Evolutionary conservation across 1,284 basidiomycete species (phyloP).

Genomic region (Trichosporon ovoides): DNA sequence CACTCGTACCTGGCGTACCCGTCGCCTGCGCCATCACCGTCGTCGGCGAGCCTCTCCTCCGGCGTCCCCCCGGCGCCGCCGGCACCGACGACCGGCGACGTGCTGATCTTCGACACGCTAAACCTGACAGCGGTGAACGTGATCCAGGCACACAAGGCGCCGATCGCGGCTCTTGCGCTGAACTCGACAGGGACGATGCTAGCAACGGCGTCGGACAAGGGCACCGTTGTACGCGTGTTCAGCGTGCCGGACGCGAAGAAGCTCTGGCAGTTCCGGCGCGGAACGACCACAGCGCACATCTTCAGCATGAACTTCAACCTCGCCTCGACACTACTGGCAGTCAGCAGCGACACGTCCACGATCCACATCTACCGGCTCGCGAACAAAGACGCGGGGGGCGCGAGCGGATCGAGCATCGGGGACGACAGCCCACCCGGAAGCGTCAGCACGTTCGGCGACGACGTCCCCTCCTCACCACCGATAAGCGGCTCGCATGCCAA

Average conservation of each 20-base stretch:
- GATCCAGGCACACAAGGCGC: constrained; percentile 94
- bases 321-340: constrained; percentile 75
- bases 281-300: constrained; percentile 78
- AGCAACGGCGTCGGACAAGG: constrained; percentile 91
- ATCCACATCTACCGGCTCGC: constrained; percentile 92
- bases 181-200: constrained; percentile 85
- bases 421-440: constrained; percentile 15
- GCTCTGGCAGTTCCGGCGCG: constrained; percentile 88
- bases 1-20: constrained; percentile 94
- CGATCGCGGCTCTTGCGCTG: constrained; percentile 80
- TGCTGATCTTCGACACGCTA: constrained; percentile 87
- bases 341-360: constrained; percentile 87
- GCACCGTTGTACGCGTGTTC: constrained; percentile 95
- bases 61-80: constrained; percentile 44
- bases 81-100: constrained; percentile 67
- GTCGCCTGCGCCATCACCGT: constrained; percentile 76
- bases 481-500: background rate
- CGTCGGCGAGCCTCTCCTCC: constrained; percentile 50
- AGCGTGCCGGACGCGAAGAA: constrained; percentile 85
- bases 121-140: constrained; percentile 88
- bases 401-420: background rate
- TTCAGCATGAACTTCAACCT: constrained; percentile 90
- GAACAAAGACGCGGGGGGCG: constrained; percentile 6
- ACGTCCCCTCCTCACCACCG: constrained; percentile 31
- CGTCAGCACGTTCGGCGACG: constrained; percentile 12